phyloP scores from a whole-genome alignment of 805 yeast genomes.

The Metschnikowia lachancei region DNA sequence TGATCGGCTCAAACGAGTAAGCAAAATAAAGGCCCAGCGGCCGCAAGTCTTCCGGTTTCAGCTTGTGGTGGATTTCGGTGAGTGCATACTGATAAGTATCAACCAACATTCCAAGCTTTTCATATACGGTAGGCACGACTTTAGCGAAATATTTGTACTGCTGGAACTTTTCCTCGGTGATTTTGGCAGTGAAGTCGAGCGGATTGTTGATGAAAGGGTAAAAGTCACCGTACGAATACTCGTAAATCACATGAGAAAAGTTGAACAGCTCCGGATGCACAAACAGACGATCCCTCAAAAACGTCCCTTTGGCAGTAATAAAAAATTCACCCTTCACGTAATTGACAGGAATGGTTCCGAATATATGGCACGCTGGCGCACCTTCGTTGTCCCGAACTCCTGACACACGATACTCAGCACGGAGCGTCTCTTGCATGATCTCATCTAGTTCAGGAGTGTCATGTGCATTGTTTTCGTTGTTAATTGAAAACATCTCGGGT shows the following conservation, averaged over 20 bases:
- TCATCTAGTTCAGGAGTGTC: constrained; percentile 65
- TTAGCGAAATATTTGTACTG: constrained; percentile 64
- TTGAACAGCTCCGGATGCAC: constrained; percentile 55
- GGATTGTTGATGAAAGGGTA: constrained; percentile 86
- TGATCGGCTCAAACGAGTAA: constrained; percentile 87
- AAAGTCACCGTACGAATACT: constrained; percentile 87
- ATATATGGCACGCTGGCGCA: constrained; percentile 81
- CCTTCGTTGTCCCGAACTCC: constrained; percentile 48
- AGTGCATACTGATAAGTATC: constrained; percentile 86
- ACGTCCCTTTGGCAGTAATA: constrained; percentile 74
- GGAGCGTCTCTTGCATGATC: constrained; percentile 60
- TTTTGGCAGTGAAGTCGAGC: constrained; percentile 71
- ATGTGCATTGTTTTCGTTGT: constrained; percentile 44
- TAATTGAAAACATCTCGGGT: constrained; percentile 48
- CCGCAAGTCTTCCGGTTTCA: constrained; percentile 15
- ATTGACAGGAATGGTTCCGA: constrained; percentile 79
- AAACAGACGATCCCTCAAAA: constrained; percentile 50
- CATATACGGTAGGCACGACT: constrained; percentile 81
- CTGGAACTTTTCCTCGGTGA: constrained; percentile 47
- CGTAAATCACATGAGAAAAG: constrained; percentile 81
- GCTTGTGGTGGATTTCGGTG: constrained; percentile 45
- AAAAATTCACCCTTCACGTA: constrained; percentile 84
- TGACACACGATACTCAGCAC: constrained; percentile 55
- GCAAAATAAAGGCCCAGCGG: constrained; percentile 79
- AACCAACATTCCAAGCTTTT: constrained; percentile 64